Evolutionary conservation across 75 land plant species (phyloP), one percentile per base, ranked within the genome.

Genomic region (Pseudotsuga menziesii): DNA sequence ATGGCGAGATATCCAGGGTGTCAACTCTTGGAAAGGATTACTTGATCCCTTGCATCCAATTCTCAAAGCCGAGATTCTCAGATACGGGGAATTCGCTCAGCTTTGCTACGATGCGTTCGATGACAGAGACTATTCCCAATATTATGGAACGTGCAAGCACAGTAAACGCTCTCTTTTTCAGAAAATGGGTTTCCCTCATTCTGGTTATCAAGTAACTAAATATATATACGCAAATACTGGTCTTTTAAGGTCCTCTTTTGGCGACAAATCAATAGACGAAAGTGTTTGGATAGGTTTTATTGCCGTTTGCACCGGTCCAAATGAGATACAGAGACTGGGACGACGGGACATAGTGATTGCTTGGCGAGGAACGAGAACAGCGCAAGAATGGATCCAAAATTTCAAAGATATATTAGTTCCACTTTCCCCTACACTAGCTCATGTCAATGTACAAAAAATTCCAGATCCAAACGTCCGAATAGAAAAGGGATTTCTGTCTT

Each of bases 71-170:
- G 84, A 82, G 63, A 63, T 78, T 56, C 61, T 82, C 66, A 58
- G 79, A 44, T 78, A 82, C 44, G 84, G 84, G 0, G 76, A 82
- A 54, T 73, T 82, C 1, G 80, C 75, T 56, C 71, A 82, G 58
- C 41, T 56, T 19, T 73, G 75, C n/a, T 82, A 82, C 75, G 80
- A 78, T 66, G 79, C 84, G 1, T 82, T 78, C 78, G 78, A 83
- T 26, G 32, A 29, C 32, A 29, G 32, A 29, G 32, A 29, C 32
- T 29, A 29, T 29, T 29, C 32, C 1, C 32, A 29, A 29, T 29
- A 29, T 29, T 29, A 74, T 16, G 60, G 60, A 4, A 58, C 4
- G 0, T 58, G 60, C 1, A 58, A 17, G 20, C 17, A 58, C 60
- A 58, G 20, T 17, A 58, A 58, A 17, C 13, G 17, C 4, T 4